A percentile compares a stretch with the other conserved stretches of the same genome.
These are phyloP conservation scores for Ophiosphaerella narmari DNA, from an alignment of 2,329 filamentous ascomycete genomes.

Conservation along the genomic window DNA sequence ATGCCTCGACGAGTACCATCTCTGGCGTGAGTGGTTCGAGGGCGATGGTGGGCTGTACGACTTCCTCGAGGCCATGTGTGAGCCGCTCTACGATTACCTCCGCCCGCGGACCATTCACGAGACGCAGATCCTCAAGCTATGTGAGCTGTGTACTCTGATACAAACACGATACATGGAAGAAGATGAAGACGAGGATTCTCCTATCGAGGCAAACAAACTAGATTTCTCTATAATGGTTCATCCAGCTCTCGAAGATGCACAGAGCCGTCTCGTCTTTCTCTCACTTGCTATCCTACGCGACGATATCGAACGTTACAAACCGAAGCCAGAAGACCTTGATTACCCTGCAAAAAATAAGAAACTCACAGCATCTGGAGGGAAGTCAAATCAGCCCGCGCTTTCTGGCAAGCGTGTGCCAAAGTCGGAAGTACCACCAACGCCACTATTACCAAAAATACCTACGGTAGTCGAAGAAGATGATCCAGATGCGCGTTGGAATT, in stretches of 20 bases:
- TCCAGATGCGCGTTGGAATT: constrained; percentile 55
- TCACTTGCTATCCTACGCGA: constrained; percentile 66
- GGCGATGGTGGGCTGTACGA: constrained; percentile 66
- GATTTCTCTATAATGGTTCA: constrained; percentile 67
- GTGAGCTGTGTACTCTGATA: constrained; percentile 68
- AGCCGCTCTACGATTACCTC: constrained; percentile 69
- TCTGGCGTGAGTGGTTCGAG: constrained; percentile 71
- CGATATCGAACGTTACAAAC: constrained; percentile 69
- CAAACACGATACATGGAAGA: constrained; percentile 67
- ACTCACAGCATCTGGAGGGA: constrained; percentile 46
- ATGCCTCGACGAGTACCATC: constrained; percentile 69
- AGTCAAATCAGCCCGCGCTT: constrained; percentile 52
- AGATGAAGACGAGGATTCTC: constrained; percentile 57
- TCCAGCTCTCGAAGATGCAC: constrained; percentile 69
- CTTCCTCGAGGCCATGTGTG: constrained; percentile 69
- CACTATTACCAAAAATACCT: constrained; percentile 54
- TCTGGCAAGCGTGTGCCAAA: constrained; percentile 59
- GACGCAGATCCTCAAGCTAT: constrained; percentile 67
- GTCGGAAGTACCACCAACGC: constrained; percentile 37
- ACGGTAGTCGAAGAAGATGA: constrained; percentile 58
- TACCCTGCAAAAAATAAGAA: constrained; percentile 61
- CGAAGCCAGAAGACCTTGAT: constrained; percentile 67
- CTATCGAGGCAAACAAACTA: constrained; percentile 58
- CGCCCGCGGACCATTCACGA: constrained; percentile 69
- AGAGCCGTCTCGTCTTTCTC: constrained; percentile 69